Evolutionary conservation across 768 basidiomycete genomes (phyloP), one percentile per base, ranked within the genome.

Genomic region (Mycena polygramma): DNA sequence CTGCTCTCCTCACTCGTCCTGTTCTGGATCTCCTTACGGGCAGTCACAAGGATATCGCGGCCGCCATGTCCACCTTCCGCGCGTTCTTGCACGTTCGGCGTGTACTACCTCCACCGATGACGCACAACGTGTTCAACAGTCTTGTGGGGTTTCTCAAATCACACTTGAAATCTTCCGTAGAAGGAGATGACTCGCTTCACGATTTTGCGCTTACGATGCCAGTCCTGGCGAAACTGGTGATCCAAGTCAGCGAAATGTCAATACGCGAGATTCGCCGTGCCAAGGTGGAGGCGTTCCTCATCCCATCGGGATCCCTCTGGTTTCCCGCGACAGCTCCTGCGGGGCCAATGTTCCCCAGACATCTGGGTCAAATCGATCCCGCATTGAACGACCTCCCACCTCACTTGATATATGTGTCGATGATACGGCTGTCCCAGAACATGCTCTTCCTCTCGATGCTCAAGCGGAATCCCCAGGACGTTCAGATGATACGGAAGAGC

Each of bases 301-400:
- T 93, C 35, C 93, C 93, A 0, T 88, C 91, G 1, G 92, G 91
- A 2, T 84, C 90, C 0, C 79, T 94, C 10, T 94, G 92, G 92
- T 93, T 92, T 73, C 76, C 86, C 0, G 76, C 87, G 0, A 80
- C 86, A 11, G 84, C 87, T n/a, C 90, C 89, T 0, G 70, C 79
- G 11, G 86, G 87, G 0, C 81, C 88, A 4, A 90, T 92, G 89
- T 92, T 93, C 73, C 92, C 92, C 20, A 77, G 84, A 39, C 75
- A 78, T 30, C 76, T 85, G 0, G 79, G 78, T 53, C 74, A 68
- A 10, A 77, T 80, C 14, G 77, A 79, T 43, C 79, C 84, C 66
- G 82, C 82, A 0, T 81, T 81, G 53, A 81, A 84, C 35, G 77
- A 77, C 26, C 67, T 88, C 11, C 83, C 86, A 4, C 66, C 82